Conservation (phyloP, 2,329 filamentous ascomycete genomes). For the Aureobasidium sp. region DNA sequence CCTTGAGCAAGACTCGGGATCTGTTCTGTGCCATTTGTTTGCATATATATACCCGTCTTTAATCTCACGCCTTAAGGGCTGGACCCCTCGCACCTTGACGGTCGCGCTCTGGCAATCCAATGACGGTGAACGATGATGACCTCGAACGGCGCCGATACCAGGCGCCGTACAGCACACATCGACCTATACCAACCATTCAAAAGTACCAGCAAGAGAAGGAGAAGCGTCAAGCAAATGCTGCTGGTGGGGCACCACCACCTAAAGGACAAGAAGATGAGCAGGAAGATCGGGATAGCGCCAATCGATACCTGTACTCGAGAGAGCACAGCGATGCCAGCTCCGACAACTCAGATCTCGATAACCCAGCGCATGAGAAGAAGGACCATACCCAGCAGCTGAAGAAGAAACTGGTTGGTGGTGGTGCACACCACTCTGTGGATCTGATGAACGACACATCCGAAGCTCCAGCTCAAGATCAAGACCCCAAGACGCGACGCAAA, state of each 20-base stretch:
- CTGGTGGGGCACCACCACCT: background rate
- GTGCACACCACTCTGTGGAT: conserved; percentile 20
- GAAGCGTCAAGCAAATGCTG: conserved; percentile 28
- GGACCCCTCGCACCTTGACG: conserved; percentile 12
- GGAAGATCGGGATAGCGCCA: conserved; percentile 27
- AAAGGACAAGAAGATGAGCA: conserved; percentile 21
- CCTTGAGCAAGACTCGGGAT: conserved; percentile 11
- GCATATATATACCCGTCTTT: background rate
- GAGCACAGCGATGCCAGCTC: conserved; percentile 16
- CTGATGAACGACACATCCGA: conserved; percentile 40
- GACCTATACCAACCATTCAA: conserved; percentile 41
- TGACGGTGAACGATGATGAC: conserved; percentile 30
- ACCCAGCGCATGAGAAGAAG: conserved; percentile 17
- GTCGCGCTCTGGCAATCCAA: background rate
- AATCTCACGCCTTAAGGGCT: background rate
- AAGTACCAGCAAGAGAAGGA: conserved; percentile 42
- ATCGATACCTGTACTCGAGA: conserved; percentile 21
- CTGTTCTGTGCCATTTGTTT: background rate
- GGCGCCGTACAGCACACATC: conserved; percentile 36
- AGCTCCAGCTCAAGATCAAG: conserved; percentile 26
- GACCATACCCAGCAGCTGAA: conserved; percentile 11
- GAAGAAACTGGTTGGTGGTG: conserved; percentile 17
- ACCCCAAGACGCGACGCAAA: conserved; percentile 43
- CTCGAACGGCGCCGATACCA: conserved; percentile 33
- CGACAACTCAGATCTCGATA: conserved; percentile 16